Conservation (phyloP, 805 yeast genomes). For the Spathaspora passalidarum region DNA sequence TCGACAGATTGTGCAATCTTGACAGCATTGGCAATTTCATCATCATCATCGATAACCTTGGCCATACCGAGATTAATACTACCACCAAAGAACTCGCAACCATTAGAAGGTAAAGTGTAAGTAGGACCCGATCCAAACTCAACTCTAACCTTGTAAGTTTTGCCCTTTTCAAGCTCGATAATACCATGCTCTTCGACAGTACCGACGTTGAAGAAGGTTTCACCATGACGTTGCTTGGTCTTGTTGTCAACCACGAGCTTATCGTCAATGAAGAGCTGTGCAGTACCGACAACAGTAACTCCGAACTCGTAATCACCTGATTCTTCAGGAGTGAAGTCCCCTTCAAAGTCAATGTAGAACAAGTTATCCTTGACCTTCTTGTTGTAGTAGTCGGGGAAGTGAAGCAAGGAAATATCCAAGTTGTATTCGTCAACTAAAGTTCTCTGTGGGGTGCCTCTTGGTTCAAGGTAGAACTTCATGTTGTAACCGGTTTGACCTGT, state of each 20-base stretch:
- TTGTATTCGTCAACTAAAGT: conserved; percentile 18
- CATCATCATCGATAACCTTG: conserved; percentile 19
- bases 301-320: conserved; percentile 53
- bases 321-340: conserved; percentile 44
- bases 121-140: conserved; percentile 42
- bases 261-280: conserved; percentile 50
- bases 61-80: conserved; percentile 21
- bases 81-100: conserved; percentile 23
- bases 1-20: conserved; percentile 23
- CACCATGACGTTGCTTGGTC: conserved; percentile 48
- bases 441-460: conserved; percentile 11
- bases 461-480: conserved; percentile 19
- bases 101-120: conserved; percentile 11
- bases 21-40: conserved; percentile 24
- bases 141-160: conserved; percentile 40
- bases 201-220: conserved; percentile 45
- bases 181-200: conserved; percentile 48
- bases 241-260: conserved; percentile 54
- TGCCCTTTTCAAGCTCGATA: conserved; percentile 41
- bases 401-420: conserved; percentile 13
- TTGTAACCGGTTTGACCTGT: conserved; percentile 23
- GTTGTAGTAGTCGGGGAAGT: conserved; percentile 21
- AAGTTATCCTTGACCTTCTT: conserved; percentile 17
- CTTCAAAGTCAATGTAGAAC: conserved; percentile 44
- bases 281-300: conserved; percentile 51